Evolutionary conservation across 768 basidiomycete genomes (phyloP).

Genomic region (Terana coerulea): DNA sequence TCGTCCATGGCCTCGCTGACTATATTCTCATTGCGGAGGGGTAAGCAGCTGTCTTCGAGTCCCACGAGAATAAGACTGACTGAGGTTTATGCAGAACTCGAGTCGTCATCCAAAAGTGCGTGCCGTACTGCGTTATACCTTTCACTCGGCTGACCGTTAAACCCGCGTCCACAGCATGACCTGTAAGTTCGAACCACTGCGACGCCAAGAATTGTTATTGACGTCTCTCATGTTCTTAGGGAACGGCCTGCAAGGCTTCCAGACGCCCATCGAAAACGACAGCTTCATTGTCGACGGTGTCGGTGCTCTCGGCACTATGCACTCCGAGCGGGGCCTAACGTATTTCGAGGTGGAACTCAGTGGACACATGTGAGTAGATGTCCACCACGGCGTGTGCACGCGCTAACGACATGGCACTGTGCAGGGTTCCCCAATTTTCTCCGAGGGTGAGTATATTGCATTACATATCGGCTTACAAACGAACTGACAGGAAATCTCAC

Average conservation of each 20-base stretch:
- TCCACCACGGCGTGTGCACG: background rate
- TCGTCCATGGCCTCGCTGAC: slow-evolving; percentile 71
- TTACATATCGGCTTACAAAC: background rate
- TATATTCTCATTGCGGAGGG: slow-evolving; percentile 74
- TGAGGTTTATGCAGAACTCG: slow-evolving; percentile 22
- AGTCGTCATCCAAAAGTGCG: slow-evolving; percentile 36
- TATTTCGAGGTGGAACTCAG: slow-evolving; percentile 64
- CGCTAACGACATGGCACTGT: background rate
- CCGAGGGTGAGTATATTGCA: slow-evolving; percentile 42
- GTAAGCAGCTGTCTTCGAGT: slow-evolving; percentile 31
- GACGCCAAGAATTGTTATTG: background rate
- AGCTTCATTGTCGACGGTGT: slow-evolving; percentile 70
- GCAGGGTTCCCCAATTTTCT: slow-evolving; percentile 68
- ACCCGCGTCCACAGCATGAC: slow-evolving; percentile 50
- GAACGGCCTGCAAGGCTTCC: slow-evolving; percentile 71
- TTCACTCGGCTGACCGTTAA: slow-evolving; percentile 24
- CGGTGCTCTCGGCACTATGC: slow-evolving; percentile 61
- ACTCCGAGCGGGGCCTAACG: slow-evolving; percentile 64
- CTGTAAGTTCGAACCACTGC: slow-evolving; percentile 25
- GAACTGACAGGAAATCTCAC: background rate
- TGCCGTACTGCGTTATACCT: background rate
- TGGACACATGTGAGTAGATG: slow-evolving; percentile 62
- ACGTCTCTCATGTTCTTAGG: slow-evolving; percentile 33
- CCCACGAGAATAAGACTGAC: background rate
- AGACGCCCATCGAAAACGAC: slow-evolving; percentile 58